These are phyloP conservation scores for Leptographium radiaticola DNA, from an alignment of 2,329 filamentous ascomycete genomes.

Conservation along the genomic window DNA sequence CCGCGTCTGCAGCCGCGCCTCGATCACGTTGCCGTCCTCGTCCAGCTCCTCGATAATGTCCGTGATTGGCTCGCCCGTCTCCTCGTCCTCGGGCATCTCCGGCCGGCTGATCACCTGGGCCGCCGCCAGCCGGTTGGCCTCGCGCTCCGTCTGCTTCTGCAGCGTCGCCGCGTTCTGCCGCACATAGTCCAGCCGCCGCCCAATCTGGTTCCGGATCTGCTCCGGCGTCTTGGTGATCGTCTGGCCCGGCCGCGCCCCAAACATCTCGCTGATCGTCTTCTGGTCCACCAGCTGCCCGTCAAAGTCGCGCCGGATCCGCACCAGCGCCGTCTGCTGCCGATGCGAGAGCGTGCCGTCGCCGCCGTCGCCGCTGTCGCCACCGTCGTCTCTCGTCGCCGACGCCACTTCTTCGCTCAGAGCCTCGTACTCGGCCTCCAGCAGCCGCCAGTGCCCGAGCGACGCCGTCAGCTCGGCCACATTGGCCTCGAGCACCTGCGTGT, in stretches of 20 bases:
- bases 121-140: slow-evolving; percentile 57
- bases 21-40: slow-evolving; percentile 75
- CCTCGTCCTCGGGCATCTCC: slow-evolving; percentile 36
- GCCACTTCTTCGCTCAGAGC: slow-evolving; percentile 68
- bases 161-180: slow-evolving; percentile 65
- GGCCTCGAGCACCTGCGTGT: slow-evolving; percentile 61
- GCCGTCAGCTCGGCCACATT: slow-evolving; percentile 62
- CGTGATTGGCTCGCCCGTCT: slow-evolving; percentile 60
- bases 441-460: slow-evolving; percentile 76
- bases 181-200: slow-evolving; percentile 78
- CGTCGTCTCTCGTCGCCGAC: neutral
- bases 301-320: slow-evolving; percentile 43
- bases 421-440: slow-evolving; percentile 87
- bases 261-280: slow-evolving; percentile 39
- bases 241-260: slow-evolving; percentile 24
- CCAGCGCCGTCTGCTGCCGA: slow-evolving; percentile 39
- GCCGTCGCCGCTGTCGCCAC: neutral
- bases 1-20: slow-evolving; percentile 51
- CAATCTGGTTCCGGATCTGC: slow-evolving; percentile 56
- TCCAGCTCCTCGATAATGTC: slow-evolving; percentile 91
- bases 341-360: neutral
- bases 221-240: slow-evolving; percentile 31
- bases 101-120: slow-evolving; percentile 47
- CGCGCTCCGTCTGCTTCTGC: slow-evolving; percentile 55
- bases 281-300: slow-evolving; percentile 50